A percentile compares a stretch with the other conserved stretches of the same genome.
Evolutionary conservation across 2,329 filamentous ascomycete genomes (phyloP).

Genomic region (Calonectria hawksworthii): DNA sequence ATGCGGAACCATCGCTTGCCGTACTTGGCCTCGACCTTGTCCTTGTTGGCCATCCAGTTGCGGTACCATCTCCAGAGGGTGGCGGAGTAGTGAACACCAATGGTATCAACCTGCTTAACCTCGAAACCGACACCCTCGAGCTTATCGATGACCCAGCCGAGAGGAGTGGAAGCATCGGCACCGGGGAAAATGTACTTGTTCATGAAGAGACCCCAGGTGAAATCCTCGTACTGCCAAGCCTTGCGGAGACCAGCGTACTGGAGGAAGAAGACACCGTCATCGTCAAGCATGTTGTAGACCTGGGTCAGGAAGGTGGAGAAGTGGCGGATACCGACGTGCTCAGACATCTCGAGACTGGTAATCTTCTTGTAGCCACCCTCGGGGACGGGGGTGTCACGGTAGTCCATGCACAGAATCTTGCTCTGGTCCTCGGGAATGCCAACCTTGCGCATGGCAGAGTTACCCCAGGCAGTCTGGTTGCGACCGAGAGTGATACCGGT

Average conservation of each 20-base stretch:
- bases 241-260: conserved; percentile 96
- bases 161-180: conserved; percentile 93
- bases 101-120: conserved; percentile 91
- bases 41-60: conserved; percentile 95
- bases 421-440: conserved; percentile 90
- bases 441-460: conserved; percentile 85
- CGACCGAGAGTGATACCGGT: conserved; percentile 94
- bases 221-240: conserved; percentile 97
- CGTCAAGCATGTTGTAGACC: conserved; percentile 95
- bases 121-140: conserved; percentile 82
- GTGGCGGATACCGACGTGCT: conserved; percentile 96
- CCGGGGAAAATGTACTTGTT: conserved; percentile 99
- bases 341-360: conserved; percentile 97
- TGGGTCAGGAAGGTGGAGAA: conserved; percentile 86
- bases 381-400: conserved; percentile 90
- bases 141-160: conserved; percentile 87
- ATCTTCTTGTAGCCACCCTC: conserved; percentile 86
- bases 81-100: conserved; percentile 96
- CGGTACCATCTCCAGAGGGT: conserved; percentile 99
- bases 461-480: conserved; percentile 98
- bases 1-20: conserved; percentile 96
- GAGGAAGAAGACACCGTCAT: conserved; percentile 95
- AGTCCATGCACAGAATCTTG: conserved; percentile 95
- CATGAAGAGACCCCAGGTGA: conserved; percentile 99
- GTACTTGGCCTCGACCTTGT: conserved; percentile 95